These are phyloP conservation scores for Albugo laibachii DNA, from an alignment of 352 stramenopile species.

Conservation along the genomic window DNA sequence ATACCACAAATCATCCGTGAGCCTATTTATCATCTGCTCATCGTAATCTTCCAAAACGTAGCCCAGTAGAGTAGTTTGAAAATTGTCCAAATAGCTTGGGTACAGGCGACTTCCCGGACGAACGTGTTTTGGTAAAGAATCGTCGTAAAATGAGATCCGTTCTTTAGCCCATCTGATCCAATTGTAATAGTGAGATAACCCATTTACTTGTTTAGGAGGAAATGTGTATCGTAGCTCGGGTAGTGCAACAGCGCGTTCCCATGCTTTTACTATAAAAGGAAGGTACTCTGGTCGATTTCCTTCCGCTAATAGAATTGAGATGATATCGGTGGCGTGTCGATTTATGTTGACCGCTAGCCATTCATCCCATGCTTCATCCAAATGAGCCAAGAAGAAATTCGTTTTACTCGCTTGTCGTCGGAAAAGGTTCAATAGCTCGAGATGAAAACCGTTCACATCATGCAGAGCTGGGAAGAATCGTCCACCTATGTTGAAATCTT, in stretches of 20 bases:
- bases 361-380: slow-evolving; percentile 22
- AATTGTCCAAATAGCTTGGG: slow-evolving; percentile 30
- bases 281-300: slow-evolving; percentile 24
- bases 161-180: slow-evolving; percentile 57
- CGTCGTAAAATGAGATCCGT: slow-evolving; percentile 23
- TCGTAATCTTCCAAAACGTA: slow-evolving; percentile 29
- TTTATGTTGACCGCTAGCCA: slow-evolving; percentile 28
- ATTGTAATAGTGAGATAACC: slow-evolving; percentile 38
- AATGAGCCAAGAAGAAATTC: slow-evolving; percentile 36
- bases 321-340: slow-evolving; percentile 20
- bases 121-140: slow-evolving; percentile 16
- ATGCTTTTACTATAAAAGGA: slow-evolving; percentile 38
- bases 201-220: slow-evolving; percentile 22
- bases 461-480: slow-evolving; percentile 21
- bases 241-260: slow-evolving; percentile 23
- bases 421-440: slow-evolving; percentile 24
- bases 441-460: slow-evolving; percentile 27
- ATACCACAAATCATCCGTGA: slow-evolving; percentile 20
- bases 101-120: slow-evolving; percentile 23
- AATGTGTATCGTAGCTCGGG: slow-evolving; percentile 26
- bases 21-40: slow-evolving; percentile 14
- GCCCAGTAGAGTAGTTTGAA: slow-evolving; percentile 27
- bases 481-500: slow-evolving; percentile 15
- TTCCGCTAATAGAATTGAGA: slow-evolving; percentile 16
- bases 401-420: slow-evolving; percentile 20